Base-by-base conservation (phyloP, 257 asterid genomes). In the Gentiana macrophylla region DNA sequence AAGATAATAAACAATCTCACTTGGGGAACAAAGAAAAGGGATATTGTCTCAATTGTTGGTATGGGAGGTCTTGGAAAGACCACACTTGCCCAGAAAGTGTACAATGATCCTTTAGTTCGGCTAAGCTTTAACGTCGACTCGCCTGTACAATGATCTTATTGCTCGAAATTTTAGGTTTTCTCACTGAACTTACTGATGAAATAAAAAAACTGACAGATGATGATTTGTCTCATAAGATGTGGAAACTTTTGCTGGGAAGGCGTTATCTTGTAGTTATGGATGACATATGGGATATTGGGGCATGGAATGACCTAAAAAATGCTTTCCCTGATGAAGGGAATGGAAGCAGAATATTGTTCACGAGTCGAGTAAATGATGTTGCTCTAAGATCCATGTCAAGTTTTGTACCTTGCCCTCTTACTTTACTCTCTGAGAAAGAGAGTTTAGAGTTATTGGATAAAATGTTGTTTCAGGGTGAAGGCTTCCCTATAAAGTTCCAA, bases 201-300 rank as follows among this genome's bases (percentile, higher is more conserved):
- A n/a, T 15, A 47, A 59, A 41, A 35, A 53, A 3, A 3, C 53
- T 32, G 35, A 43, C 53, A 13, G 43, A 49, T 43, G 33, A 49
- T 2, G 46, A 38, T 43, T 24, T 62, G 43, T 51, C 43, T 1
- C 3, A 4, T 8, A 32, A 33, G 15, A 52, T 64, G 34, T 45
- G 13, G 5, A 53, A 4, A 35, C 13, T 52, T 8, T 49, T 69
- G 9, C 53, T 10, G 45, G 0, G 45, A 3, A 49, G 6, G 50
- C 48, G 59, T 13, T 69, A 53, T 47, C 54, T 69, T 32, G 48
- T 69, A 10, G 62, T 69, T 0, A 4, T 69, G 58, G 67, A 69
- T 8, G 66, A 69, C 45, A 24, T 69, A 35, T 62, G 57, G 68
- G 35, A 38, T 35, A 62, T 3, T n/a, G 51, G 32, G 10, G 48